Base-by-base conservation (phyloP, 768 basidiomycete species). In the Lentinus brumalis region DNA sequence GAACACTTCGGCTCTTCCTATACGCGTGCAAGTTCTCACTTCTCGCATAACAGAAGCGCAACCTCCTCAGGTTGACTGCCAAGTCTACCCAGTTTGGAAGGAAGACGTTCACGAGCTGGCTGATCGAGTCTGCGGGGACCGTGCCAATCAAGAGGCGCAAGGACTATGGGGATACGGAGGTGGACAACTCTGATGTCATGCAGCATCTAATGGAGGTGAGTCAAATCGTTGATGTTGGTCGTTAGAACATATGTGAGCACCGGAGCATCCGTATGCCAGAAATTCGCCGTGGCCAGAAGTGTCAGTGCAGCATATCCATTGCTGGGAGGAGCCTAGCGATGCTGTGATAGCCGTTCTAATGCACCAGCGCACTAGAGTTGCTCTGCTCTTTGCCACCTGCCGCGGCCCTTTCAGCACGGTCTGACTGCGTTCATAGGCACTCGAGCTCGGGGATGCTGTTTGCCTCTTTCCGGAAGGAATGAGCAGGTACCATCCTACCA, bases 381-480 rank as follows among this genome's bases (percentile, higher is more conserved):
- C 7, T 6, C 16, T 32, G 31, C 10, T 54, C 21, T 50, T 26
- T n/a, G 7, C 52, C 5, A 29, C 26, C 14, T 9, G 18, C 18
- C 18, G 8, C 60, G 21, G 5, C 21, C 35, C 7, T 35, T 11
- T 35, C 35, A 26, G 35, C 35, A 35, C 7, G 35, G 6, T 35
- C 29, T 46, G 18, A 41, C 44, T 11, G 32, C 62, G 53, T 59
- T 56, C 60, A 35, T 62, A 94, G 91, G 90, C 88, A 4, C 75
- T 93, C 35, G 89, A 90, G 69, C 61, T 77, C 10, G 92, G 92
- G 9, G 90, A 92, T 69, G 89, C 90, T 15, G 81, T 92, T 3
- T 93, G 90, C 68, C 67, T 94, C 56, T 94, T 94, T 67, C 92
- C 93, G 3, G 94, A 95, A 75, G 94, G 94, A 1, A 82, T 87